Evolutionary conservation across 192 early-diverging fungal species (phyloP), one percentile per base, ranked within the genome.

Genomic region (Backusella parvicylindrica): DNA sequence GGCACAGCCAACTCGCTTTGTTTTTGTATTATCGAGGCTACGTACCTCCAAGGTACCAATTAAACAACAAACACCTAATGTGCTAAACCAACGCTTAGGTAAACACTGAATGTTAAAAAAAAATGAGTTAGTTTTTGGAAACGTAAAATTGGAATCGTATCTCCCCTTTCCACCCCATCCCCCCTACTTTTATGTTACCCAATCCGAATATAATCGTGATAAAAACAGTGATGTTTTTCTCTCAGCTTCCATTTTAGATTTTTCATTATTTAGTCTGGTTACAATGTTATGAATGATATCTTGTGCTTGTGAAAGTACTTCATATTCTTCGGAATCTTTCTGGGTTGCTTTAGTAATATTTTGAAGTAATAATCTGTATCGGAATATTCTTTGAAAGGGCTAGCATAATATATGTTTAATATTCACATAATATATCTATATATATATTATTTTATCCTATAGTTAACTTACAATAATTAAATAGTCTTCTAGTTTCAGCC

Each of bases 311-410:
- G 50, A 47, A 11, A 88, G 40, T 9, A 69, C 73, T 43, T 68
- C 41, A 49, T 84, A 72, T 50, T 85, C 85, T 36, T 78, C 71
- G 6, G 79, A 75, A 15, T 65, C 71, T 41, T 74, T 56, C 15
- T 77, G 75, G 2, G 89, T 91, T 35, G 86, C 74, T 66, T 91
- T 86, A 37, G 84, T 68, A 66, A 92, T 83, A n/a, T 88, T 89
- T 18, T 86, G 81, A 36, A 91, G 81, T 16, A 98, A 81, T 8
- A 98, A 83, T 9, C 94, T 94, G 77, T 98, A 98, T 60, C 94
- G 92, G 77, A 95, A 95, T 37, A 97, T 90, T n/a, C 96, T 84
- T 84, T 98, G 96, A 7, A 98, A 88, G 1, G 96, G 96, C 77
- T 95, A 38, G 36, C 12, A 18, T 37, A n/a, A 56, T 60, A 26